These are phyloP conservation scores for Nakazawaea wyomingensis DNA, from an alignment of 805 yeast genomes.

Conservation along the genomic window DNA sequence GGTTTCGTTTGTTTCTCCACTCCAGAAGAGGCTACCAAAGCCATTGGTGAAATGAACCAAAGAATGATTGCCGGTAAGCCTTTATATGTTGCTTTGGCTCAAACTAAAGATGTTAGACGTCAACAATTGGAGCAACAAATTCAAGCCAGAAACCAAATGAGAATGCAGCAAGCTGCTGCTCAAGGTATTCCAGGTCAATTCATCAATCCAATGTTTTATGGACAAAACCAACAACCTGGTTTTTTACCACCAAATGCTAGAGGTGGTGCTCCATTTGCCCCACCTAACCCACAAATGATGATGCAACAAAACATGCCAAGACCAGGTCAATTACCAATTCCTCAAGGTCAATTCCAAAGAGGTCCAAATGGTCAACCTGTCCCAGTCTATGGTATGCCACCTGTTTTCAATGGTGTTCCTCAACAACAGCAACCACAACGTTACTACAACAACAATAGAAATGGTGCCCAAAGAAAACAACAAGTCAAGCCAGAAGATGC, in stretches of 20 bases:
- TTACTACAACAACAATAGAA: slow-evolving; percentile 43
- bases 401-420: slow-evolving; percentile 64
- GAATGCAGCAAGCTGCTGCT: slow-evolving; percentile 95
- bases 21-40: slow-evolving; percentile 99
- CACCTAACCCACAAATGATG: slow-evolving; percentile 76
- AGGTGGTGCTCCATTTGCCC: slow-evolving; percentile 68
- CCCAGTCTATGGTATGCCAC: slow-evolving; percentile 82
- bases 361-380: slow-evolving; percentile 83
- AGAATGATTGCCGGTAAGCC: slow-evolving; percentile 94
- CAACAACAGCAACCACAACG: slow-evolving; percentile 45
- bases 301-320: slow-evolving; percentile 59
- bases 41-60: slow-evolving; percentile 97
- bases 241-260: slow-evolving; percentile 74
- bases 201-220: slow-evolving; percentile 82
- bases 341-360: slow-evolving; percentile 66
- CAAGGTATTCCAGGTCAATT: slow-evolving; percentile 84
- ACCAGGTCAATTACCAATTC: slow-evolving; percentile 58
- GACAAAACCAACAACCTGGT: slow-evolving; percentile 66
- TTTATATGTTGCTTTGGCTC: slow-evolving; percentile 96
- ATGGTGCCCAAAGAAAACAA: slow-evolving; percentile 21
- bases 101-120: slow-evolving; percentile 97
- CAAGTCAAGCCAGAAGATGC: slow-evolving; percentile 28
- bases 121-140: slow-evolving; percentile 96
- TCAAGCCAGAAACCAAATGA: slow-evolving; percentile 96
- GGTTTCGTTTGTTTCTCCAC: slow-evolving; percentile 97